phyloP scores from a whole-genome alignment of 2,329 filamentous ascomycete genomes.

The Amauroascus niger region DNA sequence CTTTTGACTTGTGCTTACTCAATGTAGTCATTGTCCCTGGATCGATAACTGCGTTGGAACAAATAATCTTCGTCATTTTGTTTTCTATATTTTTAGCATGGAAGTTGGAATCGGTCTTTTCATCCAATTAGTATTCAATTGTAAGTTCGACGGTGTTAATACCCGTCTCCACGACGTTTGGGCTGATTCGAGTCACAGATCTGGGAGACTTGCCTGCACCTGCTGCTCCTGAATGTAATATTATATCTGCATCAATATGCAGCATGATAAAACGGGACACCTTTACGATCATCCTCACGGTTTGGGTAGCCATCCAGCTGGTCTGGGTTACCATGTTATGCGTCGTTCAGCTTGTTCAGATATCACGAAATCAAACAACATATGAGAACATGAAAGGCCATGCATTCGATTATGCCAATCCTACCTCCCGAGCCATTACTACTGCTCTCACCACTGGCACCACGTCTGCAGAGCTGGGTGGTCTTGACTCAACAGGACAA shows the following conservation, averaged over 20 bases:
- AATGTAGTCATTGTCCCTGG: conserved; percentile 85
- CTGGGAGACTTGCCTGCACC: conserved; percentile 50
- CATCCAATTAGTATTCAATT: conserved; percentile 62
- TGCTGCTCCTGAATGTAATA: conserved; percentile 51
- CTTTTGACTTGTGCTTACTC: conserved; percentile 6
- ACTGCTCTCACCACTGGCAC: conserved; percentile 60
- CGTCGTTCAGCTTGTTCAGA: conserved; percentile 84
- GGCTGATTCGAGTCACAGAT: conserved; percentile 40
- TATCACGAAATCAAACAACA: conserved; percentile 86
- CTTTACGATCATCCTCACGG: conserved; percentile 67
- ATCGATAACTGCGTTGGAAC: conserved; percentile 91
- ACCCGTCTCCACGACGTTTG: background rate
- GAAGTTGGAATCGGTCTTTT: conserved; percentile 64
- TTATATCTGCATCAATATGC: conserved; percentile 69
- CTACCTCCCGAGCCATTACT: conserved; percentile 51
- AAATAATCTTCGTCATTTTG: conserved; percentile 94
- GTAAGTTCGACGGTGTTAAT: conserved; percentile 41
- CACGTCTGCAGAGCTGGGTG: conserved; percentile 56
- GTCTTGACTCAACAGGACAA: conserved; percentile 57
- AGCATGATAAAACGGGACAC: conserved; percentile 67
- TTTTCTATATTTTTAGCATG: conserved; percentile 74
- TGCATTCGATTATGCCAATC: conserved; percentile 47
- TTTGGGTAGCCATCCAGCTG: conserved; percentile 76
- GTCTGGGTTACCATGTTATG: conserved; percentile 97
- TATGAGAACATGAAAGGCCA: conserved; percentile 92